Conservation (phyloP, 2,329 filamentous ascomycete species). For the Aureobasidium sp. region DNA sequence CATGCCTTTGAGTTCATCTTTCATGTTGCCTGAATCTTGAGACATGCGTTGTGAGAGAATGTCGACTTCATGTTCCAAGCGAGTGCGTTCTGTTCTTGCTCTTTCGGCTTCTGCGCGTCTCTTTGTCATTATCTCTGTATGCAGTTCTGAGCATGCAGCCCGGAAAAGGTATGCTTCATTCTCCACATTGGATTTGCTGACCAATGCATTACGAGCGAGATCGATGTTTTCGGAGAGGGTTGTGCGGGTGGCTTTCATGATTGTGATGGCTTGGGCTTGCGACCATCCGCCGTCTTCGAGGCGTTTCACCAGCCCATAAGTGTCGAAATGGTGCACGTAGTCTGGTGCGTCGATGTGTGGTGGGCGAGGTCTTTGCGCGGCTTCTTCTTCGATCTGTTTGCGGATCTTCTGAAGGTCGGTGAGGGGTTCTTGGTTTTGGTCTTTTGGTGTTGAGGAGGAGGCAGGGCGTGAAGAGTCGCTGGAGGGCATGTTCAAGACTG, state of each 20-base stretch:
- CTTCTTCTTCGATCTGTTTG: slow-evolving; percentile 7
- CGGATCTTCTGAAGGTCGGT: not conserved
- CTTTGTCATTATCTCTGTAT: slow-evolving; percentile 75
- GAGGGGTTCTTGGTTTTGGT: not conserved
- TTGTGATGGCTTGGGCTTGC: slow-evolving; percentile 64
- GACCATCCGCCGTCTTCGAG: slow-evolving; percentile 65
- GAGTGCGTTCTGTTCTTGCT: slow-evolving; percentile 72
- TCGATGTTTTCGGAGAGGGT: slow-evolving; percentile 73
- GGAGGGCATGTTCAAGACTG: slow-evolving; percentile 33
- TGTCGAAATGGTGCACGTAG: slow-evolving; percentile 96
- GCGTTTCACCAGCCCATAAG: slow-evolving; percentile 76
- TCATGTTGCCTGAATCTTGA: slow-evolving; percentile 72
- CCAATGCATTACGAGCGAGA: slow-evolving; percentile 67
- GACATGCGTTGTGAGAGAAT: slow-evolving; percentile 76
- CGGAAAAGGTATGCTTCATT: slow-evolving; percentile 91
- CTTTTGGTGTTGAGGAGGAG: not conserved
- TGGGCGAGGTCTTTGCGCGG: slow-evolving; percentile 27
- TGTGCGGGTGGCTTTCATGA: slow-evolving; percentile 86
- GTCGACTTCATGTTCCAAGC: slow-evolving; percentile 91
- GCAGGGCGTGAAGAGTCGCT: slow-evolving; percentile 3
- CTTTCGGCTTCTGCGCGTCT: slow-evolving; percentile 69
- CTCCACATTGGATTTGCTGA: slow-evolving; percentile 87
- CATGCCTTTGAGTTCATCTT: slow-evolving; percentile 88
- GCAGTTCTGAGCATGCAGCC: slow-evolving; percentile 85
- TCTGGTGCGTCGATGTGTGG: slow-evolving; percentile 65